A percentile compares a stretch with the other conserved stretches of the same genome.
Conservation (phyloP, 208 protist species). For the Acanthamoeba triangularis region DNA sequence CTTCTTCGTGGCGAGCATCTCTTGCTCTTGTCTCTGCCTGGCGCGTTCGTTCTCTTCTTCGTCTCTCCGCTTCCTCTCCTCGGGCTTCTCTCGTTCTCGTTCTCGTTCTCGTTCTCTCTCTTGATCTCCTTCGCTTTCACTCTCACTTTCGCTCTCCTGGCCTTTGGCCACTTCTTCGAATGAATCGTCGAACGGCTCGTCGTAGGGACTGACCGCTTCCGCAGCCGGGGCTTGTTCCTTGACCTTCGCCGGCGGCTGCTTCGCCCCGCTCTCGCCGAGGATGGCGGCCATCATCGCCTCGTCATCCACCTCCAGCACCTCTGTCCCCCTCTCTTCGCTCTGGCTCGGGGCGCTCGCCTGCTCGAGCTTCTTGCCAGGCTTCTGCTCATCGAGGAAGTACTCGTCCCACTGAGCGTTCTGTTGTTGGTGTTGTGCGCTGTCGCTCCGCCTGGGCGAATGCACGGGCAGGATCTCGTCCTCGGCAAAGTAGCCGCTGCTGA, state of each 20-base stretch:
- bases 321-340: neutral
- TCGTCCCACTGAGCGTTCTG: neutral
- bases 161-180: too few relatives aligned
- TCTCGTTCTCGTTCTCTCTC: too few relatives aligned
- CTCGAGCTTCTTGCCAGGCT: neutral
- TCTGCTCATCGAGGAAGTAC: slow-evolving; percentile 31
- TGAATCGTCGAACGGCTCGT: too few relatives aligned
- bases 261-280: neutral
- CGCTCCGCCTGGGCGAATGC: neutral
- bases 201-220: neutral
- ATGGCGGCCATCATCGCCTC: slow-evolving; percentile 1
- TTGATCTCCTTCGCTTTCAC: too few relatives aligned
- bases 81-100: neutral
- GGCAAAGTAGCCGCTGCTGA: neutral
- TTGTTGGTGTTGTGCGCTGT: neutral
- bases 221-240: neutral
- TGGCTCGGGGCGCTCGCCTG: neutral
- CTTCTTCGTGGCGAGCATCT: neutral
- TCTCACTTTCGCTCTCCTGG: too few relatives aligned
- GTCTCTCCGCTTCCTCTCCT: neutral
- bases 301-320: neutral
- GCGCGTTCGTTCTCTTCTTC: neutral
- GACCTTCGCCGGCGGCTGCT: neutral
- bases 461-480: neutral
- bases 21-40: neutral